phyloP scores from a whole-genome alignment of 192 early-diverging fungal genomes.

The Phycomyces blakesleeanus region DNA sequence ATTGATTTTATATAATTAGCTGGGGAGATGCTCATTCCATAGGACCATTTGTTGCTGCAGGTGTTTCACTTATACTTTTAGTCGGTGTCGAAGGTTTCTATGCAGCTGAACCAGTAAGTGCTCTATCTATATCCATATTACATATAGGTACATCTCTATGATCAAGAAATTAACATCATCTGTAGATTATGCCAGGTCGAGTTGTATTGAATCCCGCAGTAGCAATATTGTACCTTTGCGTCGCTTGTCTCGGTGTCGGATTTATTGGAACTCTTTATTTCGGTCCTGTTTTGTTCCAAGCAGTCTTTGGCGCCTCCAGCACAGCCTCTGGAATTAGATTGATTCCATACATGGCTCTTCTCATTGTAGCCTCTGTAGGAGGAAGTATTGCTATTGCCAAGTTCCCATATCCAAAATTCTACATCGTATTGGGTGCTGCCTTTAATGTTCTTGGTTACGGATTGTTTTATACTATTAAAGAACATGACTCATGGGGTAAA shows the following conservation, averaged over 20 bases:
- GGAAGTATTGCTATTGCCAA: constrained; percentile 54
- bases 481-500: constrained; percentile 36
- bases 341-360: constrained; percentile 53
- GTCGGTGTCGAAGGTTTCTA: constrained; percentile 50
- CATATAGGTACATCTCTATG: not conserved
- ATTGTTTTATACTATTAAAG: constrained; percentile 47
- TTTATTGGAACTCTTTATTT: constrained; percentile 58
- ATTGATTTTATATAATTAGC: constrained; percentile 2
- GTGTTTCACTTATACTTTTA: constrained; percentile 37
- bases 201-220: constrained; percentile 44
- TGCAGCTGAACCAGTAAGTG: constrained; percentile 55
- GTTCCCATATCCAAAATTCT: constrained; percentile 40
- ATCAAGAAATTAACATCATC: not conserved
- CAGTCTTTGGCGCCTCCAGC: constrained; percentile 45
- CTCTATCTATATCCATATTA: no score
- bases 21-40: constrained; percentile 58
- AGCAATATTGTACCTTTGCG: constrained; percentile 47
- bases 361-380: constrained; percentile 48
- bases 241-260: constrained; percentile 40
- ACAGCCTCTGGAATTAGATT: constrained; percentile 55
- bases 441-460: constrained; percentile 47
- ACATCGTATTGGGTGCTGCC: constrained; percentile 46
- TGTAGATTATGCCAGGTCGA: not conserved
- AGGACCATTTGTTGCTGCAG: constrained; percentile 44
- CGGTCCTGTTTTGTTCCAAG: constrained; percentile 59